Evolutionary conservation across 2,329 filamentous ascomycete genomes (phyloP).

Genomic region (Aplosporella prunicola): DNA sequence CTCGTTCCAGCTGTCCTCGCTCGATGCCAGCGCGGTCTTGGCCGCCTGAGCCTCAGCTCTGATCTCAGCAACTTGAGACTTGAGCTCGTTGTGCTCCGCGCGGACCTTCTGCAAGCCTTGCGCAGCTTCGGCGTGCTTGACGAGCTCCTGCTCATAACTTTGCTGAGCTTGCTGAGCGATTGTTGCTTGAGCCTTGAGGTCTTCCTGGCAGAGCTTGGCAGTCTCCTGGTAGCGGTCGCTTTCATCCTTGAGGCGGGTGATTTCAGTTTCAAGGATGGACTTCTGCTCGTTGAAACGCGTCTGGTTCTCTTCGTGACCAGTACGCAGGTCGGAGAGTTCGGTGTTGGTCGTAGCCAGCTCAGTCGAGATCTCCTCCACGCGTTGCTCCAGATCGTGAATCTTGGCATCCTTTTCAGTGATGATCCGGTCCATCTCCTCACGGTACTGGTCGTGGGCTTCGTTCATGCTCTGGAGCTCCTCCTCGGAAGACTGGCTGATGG

Average conservation of each 20-base stretch:
- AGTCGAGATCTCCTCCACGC: slow-evolving; percentile 70
- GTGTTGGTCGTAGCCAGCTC: slow-evolving; percentile 75
- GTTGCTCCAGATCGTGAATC: slow-evolving; percentile 72
- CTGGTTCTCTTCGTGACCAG: slow-evolving; percentile 67
- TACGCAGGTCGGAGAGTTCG: slow-evolving; percentile 70
- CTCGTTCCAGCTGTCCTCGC: slow-evolving; percentile 80
- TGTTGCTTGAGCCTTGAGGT: slow-evolving; percentile 84
- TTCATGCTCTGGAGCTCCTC: slow-evolving; percentile 74
- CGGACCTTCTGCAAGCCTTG: slow-evolving; percentile 72
- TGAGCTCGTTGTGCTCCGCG: slow-evolving; percentile 70
- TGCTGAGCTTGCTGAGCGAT: slow-evolving; percentile 90
- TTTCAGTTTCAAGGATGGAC: slow-evolving; percentile 64
- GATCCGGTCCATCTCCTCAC: slow-evolving; percentile 70
- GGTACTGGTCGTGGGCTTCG: slow-evolving; percentile 74
- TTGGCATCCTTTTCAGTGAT: slow-evolving; percentile 68
- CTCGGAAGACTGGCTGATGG: slow-evolving; percentile 77
- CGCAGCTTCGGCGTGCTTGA: slow-evolving; percentile 93
- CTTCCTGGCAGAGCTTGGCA: slow-evolving; percentile 77
- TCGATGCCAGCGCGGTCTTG: slow-evolving; percentile 67
- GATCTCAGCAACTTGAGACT: slow-evolving; percentile 64
- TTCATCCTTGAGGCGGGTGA: slow-evolving; percentile 73
- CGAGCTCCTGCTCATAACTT: slow-evolving; percentile 86
- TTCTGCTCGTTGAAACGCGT: slow-evolving; percentile 74
- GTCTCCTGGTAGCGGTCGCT: slow-evolving; percentile 70
- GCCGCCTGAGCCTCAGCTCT: slow-evolving; percentile 79